Evolutionary conservation across 163 green algal species (phyloP).

Genomic region (Prototheca stagnorum): DNA sequence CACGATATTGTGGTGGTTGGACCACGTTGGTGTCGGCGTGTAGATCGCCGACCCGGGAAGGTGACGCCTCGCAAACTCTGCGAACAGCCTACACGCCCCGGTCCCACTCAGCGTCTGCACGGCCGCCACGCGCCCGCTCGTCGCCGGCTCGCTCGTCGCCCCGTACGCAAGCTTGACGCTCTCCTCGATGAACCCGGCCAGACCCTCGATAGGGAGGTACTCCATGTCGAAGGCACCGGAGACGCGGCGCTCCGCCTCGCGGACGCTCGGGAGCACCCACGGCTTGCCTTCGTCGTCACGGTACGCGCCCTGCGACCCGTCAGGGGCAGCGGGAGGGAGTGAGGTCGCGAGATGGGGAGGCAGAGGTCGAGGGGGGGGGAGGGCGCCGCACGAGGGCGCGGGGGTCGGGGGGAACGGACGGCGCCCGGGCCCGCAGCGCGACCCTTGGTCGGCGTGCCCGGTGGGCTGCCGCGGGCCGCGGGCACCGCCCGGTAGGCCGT

Average conservation of each 20-base stretch:
- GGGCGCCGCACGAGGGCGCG: no score
- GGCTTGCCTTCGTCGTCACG: neutral
- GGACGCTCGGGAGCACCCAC: neutral
- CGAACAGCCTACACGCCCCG: neutral
- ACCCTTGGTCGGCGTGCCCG: no score
- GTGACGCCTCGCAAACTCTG: neutral
- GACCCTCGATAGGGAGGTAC: neutral
- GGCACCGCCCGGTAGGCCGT: no score
- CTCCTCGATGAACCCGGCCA: neutral
- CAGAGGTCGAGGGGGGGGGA: no score
- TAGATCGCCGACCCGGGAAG: slow-evolving; percentile 54
- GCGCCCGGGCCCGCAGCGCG: no score
- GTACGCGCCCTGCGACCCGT: neutral
- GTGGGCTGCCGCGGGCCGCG: no score
- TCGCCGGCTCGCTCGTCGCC: neutral
- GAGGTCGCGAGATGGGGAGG: no score
- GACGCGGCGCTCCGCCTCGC: neutral
- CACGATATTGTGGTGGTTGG: slow-evolving; percentile 96
- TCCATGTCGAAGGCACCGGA: neutral
- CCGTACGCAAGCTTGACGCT: neutral
- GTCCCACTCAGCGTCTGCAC: neutral
- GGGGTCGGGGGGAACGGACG: no score
- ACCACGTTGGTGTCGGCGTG: slow-evolving; percentile 71
- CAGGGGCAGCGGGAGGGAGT: no score
- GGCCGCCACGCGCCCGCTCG: neutral